These are phyloP conservation scores for Raffaelea albimanens DNA, from an alignment of 2,329 filamentous ascomycete species.

Conservation along the genomic window DNA sequence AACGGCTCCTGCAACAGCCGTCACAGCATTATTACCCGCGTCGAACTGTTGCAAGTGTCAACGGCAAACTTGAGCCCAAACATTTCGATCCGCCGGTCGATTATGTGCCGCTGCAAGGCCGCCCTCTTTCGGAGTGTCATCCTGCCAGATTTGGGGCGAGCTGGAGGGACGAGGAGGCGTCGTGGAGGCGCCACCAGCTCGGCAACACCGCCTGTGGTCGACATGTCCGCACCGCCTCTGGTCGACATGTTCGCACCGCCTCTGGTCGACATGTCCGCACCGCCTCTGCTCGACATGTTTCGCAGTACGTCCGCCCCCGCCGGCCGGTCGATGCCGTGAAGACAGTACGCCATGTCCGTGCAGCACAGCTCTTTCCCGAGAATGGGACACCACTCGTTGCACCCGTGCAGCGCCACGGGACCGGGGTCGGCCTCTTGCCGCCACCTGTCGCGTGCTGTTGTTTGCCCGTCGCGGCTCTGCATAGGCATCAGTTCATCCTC, in stretches of 20 bases:
- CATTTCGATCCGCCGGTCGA: neutral
- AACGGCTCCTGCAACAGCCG: neutral
- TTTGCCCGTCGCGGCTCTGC: neutral
- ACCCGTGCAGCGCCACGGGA: too few species aligned
- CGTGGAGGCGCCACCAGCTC: too few species aligned
- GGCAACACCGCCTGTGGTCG: too few species aligned
- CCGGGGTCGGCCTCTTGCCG: too few species aligned
- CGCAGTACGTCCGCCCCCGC: neutral
- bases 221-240: too few species aligned
- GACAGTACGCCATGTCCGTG: constrained; percentile 1
- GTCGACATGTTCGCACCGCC: too few species aligned
- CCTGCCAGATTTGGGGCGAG: too few species aligned
- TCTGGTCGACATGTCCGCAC: too few species aligned
- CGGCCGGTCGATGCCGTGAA: neutral
- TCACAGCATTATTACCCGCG: constrained; percentile 1
- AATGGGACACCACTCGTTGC: neutral
- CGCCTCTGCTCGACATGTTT: neutral
- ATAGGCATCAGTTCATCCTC: neutral
- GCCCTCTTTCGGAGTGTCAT: too few species aligned
- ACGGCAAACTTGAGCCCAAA: constrained; percentile 6
- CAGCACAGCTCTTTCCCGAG: neutral
- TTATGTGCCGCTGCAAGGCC: neutral
- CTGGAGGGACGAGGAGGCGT: too few species aligned
- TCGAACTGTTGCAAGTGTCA: constrained; percentile 1
- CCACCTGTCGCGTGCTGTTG: too few species aligned